Conservation (phyloP, 2,329 filamentous ascomycete species). For the Sphaerostilbella broomeana region DNA sequence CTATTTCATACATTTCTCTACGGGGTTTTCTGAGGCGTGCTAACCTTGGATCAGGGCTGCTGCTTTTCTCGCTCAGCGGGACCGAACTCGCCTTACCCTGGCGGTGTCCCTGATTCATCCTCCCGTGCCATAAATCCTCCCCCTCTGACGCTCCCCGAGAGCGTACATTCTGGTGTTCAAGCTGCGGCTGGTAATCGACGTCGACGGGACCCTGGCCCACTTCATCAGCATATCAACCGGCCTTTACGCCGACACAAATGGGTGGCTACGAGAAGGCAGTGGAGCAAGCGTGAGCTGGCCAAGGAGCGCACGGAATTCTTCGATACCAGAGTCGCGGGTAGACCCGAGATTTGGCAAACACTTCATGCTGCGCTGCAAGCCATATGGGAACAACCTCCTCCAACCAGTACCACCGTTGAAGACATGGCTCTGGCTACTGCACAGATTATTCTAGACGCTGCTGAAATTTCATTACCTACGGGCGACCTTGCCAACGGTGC, state of each 20-base stretch:
- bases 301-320: constrained; percentile 78
- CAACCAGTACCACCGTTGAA: constrained; percentile 29
- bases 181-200: constrained; percentile 22
- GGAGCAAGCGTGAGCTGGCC: constrained; percentile 64
- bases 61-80: constrained; percentile 49
- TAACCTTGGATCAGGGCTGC: constrained; percentile 43
- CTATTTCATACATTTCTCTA: no score
- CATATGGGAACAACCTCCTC: constrained; percentile 54
- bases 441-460: constrained; percentile 73
- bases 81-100: constrained; percentile 48
- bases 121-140: constrained; percentile 47
- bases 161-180: constrained; percentile 19
- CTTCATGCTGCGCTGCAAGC: constrained; percentile 61
- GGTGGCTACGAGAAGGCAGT: constrained; percentile 55
- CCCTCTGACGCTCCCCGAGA: constrained; percentile 27
- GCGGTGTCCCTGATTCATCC: constrained; percentile 42
- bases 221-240: constrained; percentile 62
- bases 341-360: constrained; percentile 72
- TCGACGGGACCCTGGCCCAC: constrained; percentile 34
- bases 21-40: constrained; percentile 7
- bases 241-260: constrained; percentile 61
- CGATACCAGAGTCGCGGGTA: constrained; percentile 77
- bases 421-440: constrained; percentile 53
- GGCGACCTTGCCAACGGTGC: constrained; percentile 65
- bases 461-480: constrained; percentile 66